Evolutionary conservation across 129 eudicot species (phyloP), one percentile per base, ranked within the genome.

Genomic region (Apium graveolens): DNA sequence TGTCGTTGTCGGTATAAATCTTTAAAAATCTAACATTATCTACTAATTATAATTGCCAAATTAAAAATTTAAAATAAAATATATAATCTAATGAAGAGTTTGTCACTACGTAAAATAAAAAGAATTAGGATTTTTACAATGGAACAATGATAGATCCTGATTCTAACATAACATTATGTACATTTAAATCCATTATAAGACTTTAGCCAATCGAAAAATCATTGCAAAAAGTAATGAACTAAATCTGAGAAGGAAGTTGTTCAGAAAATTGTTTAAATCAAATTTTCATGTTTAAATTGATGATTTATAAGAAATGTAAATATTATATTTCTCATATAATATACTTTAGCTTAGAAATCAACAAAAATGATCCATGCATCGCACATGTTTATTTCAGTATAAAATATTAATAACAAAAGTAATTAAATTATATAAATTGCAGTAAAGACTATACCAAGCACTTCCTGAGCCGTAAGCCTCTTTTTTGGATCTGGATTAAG

Each of bases 391-490:
- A 48, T 4, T 20, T 48, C 1, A 4, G 21, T 48, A 48, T 14
- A 2, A 46, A 48, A 48, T n/a, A 14, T 16, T 0, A 8, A 31
- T 29, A 16, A 17, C n/a, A 35, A 48, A 26, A 82, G 78, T 80
- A 69, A 71, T 82, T 75, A 76, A 51, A 44, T 9, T 35, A 51
- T 35, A 55, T 45, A 62, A 49, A 80, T 65, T 26, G 34, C 24
- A 26, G 72, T n/a, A 14, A 75, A 74, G 42, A 65, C 39, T 38
- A 77, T 88, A 91, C 98, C 97, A 57, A 94, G 93, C 55, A 94
- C 98, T 87, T 86, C 91, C 71, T 87, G 87, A 83, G 97, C 98
- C 53, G 97, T 87, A 80, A 94, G 91, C 38, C 98, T 87, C 70
- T 74, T 81, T 38, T 80, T 83, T 70, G 97, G 96, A 80, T 94